phyloP scores from a whole-genome alignment of 2,329 filamentous ascomycete genomes.

The Fonsecaea pedrosoi region DNA sequence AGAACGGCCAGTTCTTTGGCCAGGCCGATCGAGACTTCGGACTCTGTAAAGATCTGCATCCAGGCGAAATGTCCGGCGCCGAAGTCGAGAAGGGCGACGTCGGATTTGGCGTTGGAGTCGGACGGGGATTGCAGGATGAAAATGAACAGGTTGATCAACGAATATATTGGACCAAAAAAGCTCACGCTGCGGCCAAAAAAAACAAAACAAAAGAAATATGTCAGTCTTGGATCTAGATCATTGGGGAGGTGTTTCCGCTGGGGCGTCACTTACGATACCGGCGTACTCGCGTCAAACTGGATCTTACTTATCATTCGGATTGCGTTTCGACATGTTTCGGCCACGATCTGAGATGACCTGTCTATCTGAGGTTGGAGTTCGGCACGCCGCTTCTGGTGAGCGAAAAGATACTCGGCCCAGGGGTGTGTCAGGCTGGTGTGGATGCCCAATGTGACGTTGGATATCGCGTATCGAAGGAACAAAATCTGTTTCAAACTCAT shows the following conservation, averaged over 20 bases:
- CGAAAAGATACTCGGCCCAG: not conserved
- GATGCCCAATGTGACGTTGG: slow-evolving; percentile 15
- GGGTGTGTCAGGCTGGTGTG: slow-evolving; percentile 20
- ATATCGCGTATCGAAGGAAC: slow-evolving; percentile 13
- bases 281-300: slow-evolving; percentile 11
- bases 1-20: slow-evolving; percentile 3
- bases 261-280: slow-evolving; percentile 10
- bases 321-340: slow-evolving; percentile 9
- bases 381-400: not conserved
- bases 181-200: slow-evolving; percentile 8
- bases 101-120: not conserved
- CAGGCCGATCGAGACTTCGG: not conserved
- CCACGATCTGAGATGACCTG: slow-evolving; percentile 11
- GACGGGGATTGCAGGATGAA: not conserved
- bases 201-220: too few relatives aligned
- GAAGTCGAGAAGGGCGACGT: slow-evolving; percentile 8
- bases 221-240: not conserved
- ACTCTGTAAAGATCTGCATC: not conserved
- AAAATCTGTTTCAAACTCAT: slow-evolving; percentile 8
- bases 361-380: slow-evolving; percentile 6
- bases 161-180: slow-evolving; percentile 9
- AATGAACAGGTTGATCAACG: slow-evolving; percentile 21
- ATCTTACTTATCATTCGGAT: slow-evolving; percentile 17
- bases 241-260: not conserved
- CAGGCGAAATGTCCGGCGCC: slow-evolving; percentile 9